Conservation (phyloP, 208 protist species). For the Crithidia sp. region DNA sequence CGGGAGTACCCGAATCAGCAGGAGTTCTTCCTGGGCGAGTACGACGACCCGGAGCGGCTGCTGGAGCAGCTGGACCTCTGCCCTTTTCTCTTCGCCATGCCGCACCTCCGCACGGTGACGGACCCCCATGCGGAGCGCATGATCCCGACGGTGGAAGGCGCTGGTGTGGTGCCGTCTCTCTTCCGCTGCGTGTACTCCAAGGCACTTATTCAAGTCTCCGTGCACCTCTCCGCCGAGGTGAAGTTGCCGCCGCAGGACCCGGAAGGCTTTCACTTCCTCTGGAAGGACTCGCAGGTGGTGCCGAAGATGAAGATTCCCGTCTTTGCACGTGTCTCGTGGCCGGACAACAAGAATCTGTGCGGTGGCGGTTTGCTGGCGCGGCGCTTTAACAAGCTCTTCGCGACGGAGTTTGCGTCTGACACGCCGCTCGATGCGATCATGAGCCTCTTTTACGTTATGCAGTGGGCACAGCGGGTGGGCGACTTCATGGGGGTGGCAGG, state of each 20-base stretch:
- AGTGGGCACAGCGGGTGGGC: constrained; percentile 64
- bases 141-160: constrained; percentile 77
- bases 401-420: constrained; percentile 83
- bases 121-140: constrained; percentile 78
- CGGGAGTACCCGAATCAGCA: constrained; percentile 84
- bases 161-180: constrained; percentile 82
- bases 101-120: constrained; percentile 80
- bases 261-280: constrained; percentile 81
- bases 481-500: constrained; percentile 76
- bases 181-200: constrained; percentile 91
- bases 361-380: constrained; percentile 65
- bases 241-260: constrained; percentile 91
- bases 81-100: constrained; percentile 84
- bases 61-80: constrained; percentile 89
- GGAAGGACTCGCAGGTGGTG: constrained; percentile 85
- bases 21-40: constrained; percentile 89
- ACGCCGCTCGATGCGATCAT: constrained; percentile 81
- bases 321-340: constrained; percentile 88
- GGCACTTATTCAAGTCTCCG: constrained; percentile 79
- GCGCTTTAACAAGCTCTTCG: constrained; percentile 76
- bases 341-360: constrained; percentile 68
- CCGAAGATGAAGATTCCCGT: constrained; percentile 88
- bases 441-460: constrained; percentile 71
- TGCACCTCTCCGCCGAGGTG: constrained; percentile 90
- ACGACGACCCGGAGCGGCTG: constrained; percentile 86